Conservation (phyloP, 768 basidiomycete species). For the Grammothele lineata region DNA sequence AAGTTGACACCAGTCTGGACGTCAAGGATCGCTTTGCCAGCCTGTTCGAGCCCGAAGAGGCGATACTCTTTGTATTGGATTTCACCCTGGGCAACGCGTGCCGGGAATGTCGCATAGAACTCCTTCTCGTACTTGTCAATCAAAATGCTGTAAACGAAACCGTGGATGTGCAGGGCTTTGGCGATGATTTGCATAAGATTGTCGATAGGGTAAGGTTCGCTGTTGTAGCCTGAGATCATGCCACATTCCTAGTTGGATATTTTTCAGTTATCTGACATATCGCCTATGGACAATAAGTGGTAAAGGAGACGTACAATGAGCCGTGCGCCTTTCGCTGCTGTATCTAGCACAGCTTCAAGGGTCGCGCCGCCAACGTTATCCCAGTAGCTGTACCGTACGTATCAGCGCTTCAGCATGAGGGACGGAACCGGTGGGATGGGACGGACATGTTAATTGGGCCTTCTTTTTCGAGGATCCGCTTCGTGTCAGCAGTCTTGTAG, state of each 20-base stretch:
- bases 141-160: slow-evolving; percentile 27
- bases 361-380: slow-evolving; percentile 30
- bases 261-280: too few species aligned
- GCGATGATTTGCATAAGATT: slow-evolving; percentile 25
- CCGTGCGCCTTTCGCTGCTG: slow-evolving; percentile 10
- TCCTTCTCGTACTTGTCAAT: slow-evolving; percentile 21
- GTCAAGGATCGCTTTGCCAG: slow-evolving; percentile 30
- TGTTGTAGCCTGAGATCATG: slow-evolving; percentile 27
- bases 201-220: slow-evolving; percentile 18
- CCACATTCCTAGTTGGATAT: slow-evolving; percentile 29
- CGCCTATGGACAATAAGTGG: too few species aligned
- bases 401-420: neutral
- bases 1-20: slow-evolving; percentile 31
- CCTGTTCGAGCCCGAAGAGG: slow-evolving; percentile 29
- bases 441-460: slow-evolving; percentile 52
- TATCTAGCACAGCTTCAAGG: slow-evolving; percentile 25
- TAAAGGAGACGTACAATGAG: slow-evolving; percentile 24
- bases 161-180: slow-evolving; percentile 25
- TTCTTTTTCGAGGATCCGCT: slow-evolving; percentile 49
- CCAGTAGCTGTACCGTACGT: slow-evolving; percentile 23
- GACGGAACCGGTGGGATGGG: too few species aligned
- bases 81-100: slow-evolving; percentile 27
- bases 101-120: slow-evolving; percentile 29
- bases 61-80: slow-evolving; percentile 34
- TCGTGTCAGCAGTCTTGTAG: slow-evolving; percentile 57